These are phyloP conservation scores for Kregervanrija pseudodelftensis DNA, from an alignment of 805 yeast species.

Conservation along the genomic window DNA sequence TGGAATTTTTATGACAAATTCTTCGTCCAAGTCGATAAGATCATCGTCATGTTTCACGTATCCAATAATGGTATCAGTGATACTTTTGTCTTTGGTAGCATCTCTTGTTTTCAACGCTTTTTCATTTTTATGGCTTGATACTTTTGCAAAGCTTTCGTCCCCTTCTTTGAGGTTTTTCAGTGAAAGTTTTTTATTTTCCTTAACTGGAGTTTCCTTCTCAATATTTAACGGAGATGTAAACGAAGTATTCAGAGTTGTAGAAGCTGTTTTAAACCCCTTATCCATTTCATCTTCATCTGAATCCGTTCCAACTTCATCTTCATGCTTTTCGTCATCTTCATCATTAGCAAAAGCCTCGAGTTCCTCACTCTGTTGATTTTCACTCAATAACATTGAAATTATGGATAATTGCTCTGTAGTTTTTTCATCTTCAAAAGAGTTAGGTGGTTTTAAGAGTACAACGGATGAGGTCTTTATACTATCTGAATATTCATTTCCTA, in stretches of 20 bases:
- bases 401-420: conserved; percentile 13
- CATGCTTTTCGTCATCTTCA: conserved; percentile 8
- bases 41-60: conserved; percentile 1
- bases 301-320: conserved; percentile 3
- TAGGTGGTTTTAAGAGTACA: neutral
- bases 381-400: conserved; percentile 19
- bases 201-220: no score
- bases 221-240: no score
- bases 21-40: conserved; percentile 4
- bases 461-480: neutral
- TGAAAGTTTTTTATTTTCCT: no score
- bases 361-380: conserved; percentile 7
- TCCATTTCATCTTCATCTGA: conserved; percentile 3
- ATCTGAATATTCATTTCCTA: neutral
- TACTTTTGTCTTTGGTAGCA: no score
- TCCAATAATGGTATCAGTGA: neutral
- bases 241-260: no score
- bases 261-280: no score
- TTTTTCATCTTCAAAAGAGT: neutral
- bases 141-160: no score
- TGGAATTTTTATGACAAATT: no score
- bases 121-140: no score
- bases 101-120: no score
- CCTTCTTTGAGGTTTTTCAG: no score
- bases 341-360: conserved; percentile 1